These are phyloP conservation scores for Pythium apleroticum DNA, from an alignment of 352 stramenopile genomes.

Conservation along the genomic window DNA sequence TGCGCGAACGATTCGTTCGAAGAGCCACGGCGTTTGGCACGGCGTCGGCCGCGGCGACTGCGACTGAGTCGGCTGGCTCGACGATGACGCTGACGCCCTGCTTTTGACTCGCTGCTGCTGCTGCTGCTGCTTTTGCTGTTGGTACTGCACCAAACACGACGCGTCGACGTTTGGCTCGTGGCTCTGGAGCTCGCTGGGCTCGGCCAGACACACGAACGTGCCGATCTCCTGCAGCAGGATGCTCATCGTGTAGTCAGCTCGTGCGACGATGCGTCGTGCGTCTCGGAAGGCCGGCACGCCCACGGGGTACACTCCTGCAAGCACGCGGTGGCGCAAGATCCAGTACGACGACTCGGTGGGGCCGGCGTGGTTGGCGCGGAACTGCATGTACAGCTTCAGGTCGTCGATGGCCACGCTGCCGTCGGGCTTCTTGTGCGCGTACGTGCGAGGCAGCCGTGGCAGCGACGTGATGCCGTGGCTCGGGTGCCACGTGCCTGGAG, in stretches of 20 bases:
- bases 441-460: slow-evolving; percentile 47
- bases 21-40: slow-evolving; percentile 36
- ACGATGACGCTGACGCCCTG: no score
- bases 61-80: background rate
- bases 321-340: slow-evolving; percentile 56
- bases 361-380: slow-evolving; percentile 58
- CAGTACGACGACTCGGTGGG: slow-evolving; percentile 74
- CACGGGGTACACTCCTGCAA: slow-evolving; percentile 55
- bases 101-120: no score
- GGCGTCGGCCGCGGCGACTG: background rate
- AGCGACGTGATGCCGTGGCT: slow-evolving; percentile 58
- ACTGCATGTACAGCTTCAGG: slow-evolving; percentile 57
- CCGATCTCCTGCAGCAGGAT: slow-evolving; percentile 64
- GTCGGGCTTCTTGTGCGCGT: slow-evolving; percentile 33
- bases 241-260: slow-evolving; percentile 53
- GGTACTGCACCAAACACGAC: slow-evolving; percentile 12
- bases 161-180: slow-evolving; percentile 23
- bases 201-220: slow-evolving; percentile 66
- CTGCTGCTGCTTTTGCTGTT: slow-evolving; percentile 7
- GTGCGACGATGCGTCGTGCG: slow-evolving; percentile 42
- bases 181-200: slow-evolving; percentile 35
- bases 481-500: slow-evolving; percentile 52
- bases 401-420: slow-evolving; percentile 58
- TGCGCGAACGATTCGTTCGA: slow-evolving; percentile 48
- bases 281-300: slow-evolving; percentile 44